These are phyloP conservation scores for Globisporangium paroecandrum DNA, from an alignment of 352 stramenopile species.

Conservation along the genomic window DNA sequence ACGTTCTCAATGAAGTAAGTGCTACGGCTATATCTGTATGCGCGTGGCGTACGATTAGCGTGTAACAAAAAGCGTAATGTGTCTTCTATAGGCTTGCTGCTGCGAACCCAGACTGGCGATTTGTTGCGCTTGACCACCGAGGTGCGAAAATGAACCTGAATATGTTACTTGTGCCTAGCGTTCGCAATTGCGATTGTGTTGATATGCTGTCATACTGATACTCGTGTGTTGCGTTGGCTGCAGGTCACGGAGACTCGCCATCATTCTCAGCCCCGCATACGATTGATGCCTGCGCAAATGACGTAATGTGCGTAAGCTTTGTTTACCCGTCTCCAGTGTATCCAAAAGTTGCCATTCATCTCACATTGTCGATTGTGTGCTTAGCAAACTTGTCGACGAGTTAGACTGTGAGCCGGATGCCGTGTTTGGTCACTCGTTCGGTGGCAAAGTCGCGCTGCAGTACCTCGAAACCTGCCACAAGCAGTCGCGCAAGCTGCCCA, in stretches of 20 bases:
- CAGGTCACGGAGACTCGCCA: constrained; percentile 71
- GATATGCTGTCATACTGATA: not conserved
- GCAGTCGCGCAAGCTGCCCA: constrained; percentile 34
- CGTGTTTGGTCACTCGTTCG: constrained; percentile 74
- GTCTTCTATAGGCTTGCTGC: constrained; percentile 41
- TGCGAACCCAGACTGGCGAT: constrained; percentile 61
- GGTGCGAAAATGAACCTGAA: constrained; percentile 26
- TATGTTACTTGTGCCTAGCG: not conserved
- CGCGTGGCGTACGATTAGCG: not conserved
- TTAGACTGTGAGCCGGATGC: constrained; percentile 57
- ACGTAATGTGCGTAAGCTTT: constrained; percentile 48
- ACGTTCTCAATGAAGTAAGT: constrained; percentile 73
- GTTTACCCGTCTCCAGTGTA: not conserved
- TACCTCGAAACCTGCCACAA: constrained; percentile 58
- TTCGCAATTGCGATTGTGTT: not conserved
- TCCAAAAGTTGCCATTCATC: not conserved
- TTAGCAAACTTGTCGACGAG: constrained; percentile 44
- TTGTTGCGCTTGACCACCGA: constrained; percentile 63
- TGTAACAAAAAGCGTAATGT: not conserved
- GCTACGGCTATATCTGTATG: not conserved
- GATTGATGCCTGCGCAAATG: constrained; percentile 59
- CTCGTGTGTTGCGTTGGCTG: not conserved
- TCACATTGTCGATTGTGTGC: not conserved
- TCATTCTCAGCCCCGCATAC: constrained; percentile 63
- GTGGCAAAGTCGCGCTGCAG: constrained; percentile 71